Percentiles rank a stretch among this genome's conserved stretches.
phyloP scores from a whole-genome alignment of 176 grass and related monocot species.

The Hsuehochloa calcarea region DNA sequence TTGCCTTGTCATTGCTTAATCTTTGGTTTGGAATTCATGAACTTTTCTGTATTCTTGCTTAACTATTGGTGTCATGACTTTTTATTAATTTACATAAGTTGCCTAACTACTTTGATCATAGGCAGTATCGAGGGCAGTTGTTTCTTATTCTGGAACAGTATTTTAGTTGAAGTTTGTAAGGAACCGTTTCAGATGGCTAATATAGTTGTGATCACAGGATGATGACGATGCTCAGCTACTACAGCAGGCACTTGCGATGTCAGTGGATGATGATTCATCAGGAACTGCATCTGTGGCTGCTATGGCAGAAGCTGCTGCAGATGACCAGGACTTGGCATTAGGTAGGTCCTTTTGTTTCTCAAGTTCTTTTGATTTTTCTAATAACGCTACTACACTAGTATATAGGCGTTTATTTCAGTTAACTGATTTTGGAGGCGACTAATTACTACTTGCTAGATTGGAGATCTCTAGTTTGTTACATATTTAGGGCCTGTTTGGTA shows the following conservation, averaged over 20 bases:
- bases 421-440: neutral
- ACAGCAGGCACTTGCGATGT: slow-evolving; percentile 90
- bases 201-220: slow-evolving; percentile 51
- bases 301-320: slow-evolving; percentile 60
- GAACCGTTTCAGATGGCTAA: slow-evolving; percentile 7
- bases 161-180: neutral
- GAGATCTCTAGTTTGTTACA: neutral
- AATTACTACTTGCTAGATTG: neutral
- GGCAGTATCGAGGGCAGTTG: neutral
- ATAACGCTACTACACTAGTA: neutral
- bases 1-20: neutral
- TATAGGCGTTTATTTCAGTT: neutral
- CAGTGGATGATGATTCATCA: slow-evolving; percentile 68
- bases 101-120: neutral
- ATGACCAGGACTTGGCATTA: slow-evolving; percentile 80
- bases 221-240: slow-evolving; percentile 68
- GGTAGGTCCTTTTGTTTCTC: slow-evolving; percentile 45
- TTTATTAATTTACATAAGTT: neutral
- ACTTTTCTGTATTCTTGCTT: neutral
- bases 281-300: slow-evolving; percentile 39
- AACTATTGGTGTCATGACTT: neutral
- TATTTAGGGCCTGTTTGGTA: neutral
- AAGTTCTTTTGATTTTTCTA: neutral
- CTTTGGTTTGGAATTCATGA: neutral
- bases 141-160: neutral